Evolutionary conservation across 2,329 filamentous ascomycete species (phyloP), one percentile per base, ranked within the genome.

Genomic region (Monilinia aucupariae): DNA sequence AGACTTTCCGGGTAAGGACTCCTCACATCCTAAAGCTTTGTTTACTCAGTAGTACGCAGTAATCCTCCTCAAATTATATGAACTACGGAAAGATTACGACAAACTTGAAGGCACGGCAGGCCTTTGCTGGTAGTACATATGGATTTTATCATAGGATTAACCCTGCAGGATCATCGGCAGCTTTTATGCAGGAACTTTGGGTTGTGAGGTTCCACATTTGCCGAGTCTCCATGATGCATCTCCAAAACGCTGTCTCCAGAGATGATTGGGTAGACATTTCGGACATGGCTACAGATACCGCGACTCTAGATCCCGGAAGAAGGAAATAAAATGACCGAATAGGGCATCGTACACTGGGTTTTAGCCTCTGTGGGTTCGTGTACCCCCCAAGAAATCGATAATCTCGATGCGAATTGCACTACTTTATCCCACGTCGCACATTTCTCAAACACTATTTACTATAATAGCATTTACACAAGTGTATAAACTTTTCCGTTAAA

Each of bases 161-260:
- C 54, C 54, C 48, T 58, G 54, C 41, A 58, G 54, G 43, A 48
- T 47, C 54, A 47, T 34, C 41, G 41, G 25, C 41, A 34, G 54
- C 41, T 58, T 47, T 58, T 58, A 58, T 58, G 54, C 54, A 58
- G 54, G 54, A 58, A 58, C 54, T 47, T 34, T 56, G n/a, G 54
- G 20, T 47, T 56, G 17, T 34, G 27, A 13, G 8, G 54, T 34
- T 47, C 54, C 54, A 58, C 54, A 47, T 47, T 47, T 47, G 6
- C 54, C 27, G 41, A 47, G n/a, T 41, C 30, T 47, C 20, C n/a
- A 58, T 47, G 20, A 10, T 25, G 20, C n/a, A 54, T 37, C 12
- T 32, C 39, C n/a, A 32, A 56, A 58, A 32, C 41, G 43, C 54
- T 20, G 54, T 48, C 41, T 58, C 41, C 9, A 58, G 41, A 51